Conservation (phyloP, 2,329 filamentous ascomycete genomes). For the Hirsutella thompsonii region DNA sequence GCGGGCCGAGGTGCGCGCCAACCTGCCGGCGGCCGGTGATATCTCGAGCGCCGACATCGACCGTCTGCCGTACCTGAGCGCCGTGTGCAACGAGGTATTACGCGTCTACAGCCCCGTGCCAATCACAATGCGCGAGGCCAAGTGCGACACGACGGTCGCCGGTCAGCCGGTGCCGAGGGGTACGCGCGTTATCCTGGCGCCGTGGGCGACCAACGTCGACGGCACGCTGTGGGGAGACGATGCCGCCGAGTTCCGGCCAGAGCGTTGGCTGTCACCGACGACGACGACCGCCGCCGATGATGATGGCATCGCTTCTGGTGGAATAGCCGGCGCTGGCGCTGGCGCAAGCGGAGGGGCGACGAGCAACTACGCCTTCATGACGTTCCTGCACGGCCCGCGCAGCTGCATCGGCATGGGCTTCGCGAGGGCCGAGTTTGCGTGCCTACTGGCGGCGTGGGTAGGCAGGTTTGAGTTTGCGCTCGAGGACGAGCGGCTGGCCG, state of each 20-base stretch:
- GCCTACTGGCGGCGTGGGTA: constrained; percentile 63
- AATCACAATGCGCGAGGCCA: constrained; percentile 53
- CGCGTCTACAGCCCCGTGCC: constrained; percentile 63
- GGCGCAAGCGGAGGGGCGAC: constrained; percentile 56
- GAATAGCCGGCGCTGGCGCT: constrained; percentile 12
- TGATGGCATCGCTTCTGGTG: too few relatives aligned
- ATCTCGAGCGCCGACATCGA: constrained; percentile 45
- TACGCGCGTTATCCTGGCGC: constrained; percentile 53
- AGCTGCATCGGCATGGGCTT: constrained; percentile 78
- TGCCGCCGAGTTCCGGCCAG: constrained; percentile 64
- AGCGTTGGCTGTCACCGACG: constrained; percentile 49
- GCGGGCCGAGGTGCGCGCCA: constrained; percentile 51
- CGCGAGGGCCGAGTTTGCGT: constrained; percentile 74
- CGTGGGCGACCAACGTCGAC: constrained; percentile 58
- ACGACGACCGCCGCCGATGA: constrained; percentile 12
- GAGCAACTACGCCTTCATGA: constrained; percentile 67
- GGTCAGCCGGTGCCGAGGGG: constrained; percentile 55
- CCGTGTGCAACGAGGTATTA: constrained; percentile 65
- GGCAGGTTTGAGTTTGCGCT: constrained; percentile 58
- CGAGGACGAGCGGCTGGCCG: constrained; percentile 44
- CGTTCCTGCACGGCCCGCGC: constrained; percentile 75
- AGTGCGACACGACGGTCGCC: constrained; percentile 50
- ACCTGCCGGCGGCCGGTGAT: constrained; percentile 37
- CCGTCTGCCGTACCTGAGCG: constrained; percentile 65
- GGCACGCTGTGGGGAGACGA: constrained; percentile 63